Evolutionary conservation across 768 basidiomycete genomes (phyloP).

Genomic region (Cystoderma amianthinum): DNA sequence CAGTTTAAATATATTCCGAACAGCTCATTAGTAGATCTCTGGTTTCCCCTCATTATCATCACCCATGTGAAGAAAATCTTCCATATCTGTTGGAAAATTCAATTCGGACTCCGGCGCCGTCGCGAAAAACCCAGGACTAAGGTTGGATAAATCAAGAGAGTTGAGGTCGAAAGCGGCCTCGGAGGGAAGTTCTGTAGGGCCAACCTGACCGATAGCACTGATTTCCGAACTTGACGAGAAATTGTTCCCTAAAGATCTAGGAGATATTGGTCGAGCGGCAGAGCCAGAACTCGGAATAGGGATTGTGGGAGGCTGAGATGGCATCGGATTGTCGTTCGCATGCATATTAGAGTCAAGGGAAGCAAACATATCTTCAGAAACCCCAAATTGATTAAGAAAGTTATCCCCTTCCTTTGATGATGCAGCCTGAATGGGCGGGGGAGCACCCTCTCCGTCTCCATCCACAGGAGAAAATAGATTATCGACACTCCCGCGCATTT

Average conservation of each 20-base stretch:
- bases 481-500: conserved; percentile 28
- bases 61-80: conserved; percentile 42
- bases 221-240: conserved; percentile 25
- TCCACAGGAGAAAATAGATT: conserved; percentile 44
- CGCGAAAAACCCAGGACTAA: conserved; percentile 36
- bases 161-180: conserved; percentile 38
- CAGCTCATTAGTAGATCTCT: conserved; percentile 11
- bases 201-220: not conserved
- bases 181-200: not conserved
- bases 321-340: conserved; percentile 3
- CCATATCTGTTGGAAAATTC: conserved; percentile 45
- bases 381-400: conserved; percentile 25
- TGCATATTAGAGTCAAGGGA: conserved; percentile 14
- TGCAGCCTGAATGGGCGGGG: not conserved
- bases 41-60: conserved; percentile 13
- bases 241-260: conserved; percentile 34
- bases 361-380: conserved; percentile 24
- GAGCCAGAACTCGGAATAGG: conserved; percentile 10
- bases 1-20: too few relatives aligned
- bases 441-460: not conserved
- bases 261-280: conserved; percentile 32
- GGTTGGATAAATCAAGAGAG: conserved; percentile 35
- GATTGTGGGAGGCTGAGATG: not conserved
- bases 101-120: conserved; percentile 30
- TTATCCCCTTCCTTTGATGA: conserved; percentile 17